These are phyloP conservation scores for Tricholoma flavovirens DNA, from an alignment of 768 basidiomycete species.

Conservation along the genomic window DNA sequence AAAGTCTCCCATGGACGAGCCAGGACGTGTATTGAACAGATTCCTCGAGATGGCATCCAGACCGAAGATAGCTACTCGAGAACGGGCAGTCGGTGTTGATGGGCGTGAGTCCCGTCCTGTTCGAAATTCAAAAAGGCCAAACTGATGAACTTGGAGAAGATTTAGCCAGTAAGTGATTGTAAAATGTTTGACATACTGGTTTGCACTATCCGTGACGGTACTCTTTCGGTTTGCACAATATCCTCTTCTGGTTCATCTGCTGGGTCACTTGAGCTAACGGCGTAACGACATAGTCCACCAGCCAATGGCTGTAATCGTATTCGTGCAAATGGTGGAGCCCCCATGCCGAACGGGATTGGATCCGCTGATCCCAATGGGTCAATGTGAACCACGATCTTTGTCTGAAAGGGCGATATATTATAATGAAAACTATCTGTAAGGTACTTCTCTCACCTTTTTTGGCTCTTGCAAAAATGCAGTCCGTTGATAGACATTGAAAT, in stretches of 20 bases:
- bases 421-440: conserved; percentile 1
- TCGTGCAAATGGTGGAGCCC: conserved; percentile 67
- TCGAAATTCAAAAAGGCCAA: conserved; percentile 82
- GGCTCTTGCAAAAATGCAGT: conserved; percentile 71
- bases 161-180: conserved; percentile 2
- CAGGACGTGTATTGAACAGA: conserved; percentile 70
- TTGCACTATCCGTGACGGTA: conserved; percentile 71
- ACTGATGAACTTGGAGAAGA: conserved; percentile 65
- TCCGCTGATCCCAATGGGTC: conserved; percentile 73
- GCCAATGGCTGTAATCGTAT: conserved; percentile 80
- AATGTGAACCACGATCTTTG: conserved; percentile 84
- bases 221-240: conserved; percentile 69
- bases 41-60: conserved; percentile 88
- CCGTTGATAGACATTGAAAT: conserved; percentile 84
- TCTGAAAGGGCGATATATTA: conserved; percentile 37
- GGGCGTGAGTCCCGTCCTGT: conserved; percentile 73
- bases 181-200: conserved; percentile 54
- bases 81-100: conserved; percentile 74
- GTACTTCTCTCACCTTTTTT: conserved; percentile 57
- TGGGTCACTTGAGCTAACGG: conserved; percentile 68
- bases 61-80: conserved; percentile 84
- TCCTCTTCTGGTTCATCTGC: conserved; percentile 75
- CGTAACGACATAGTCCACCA: conserved; percentile 76
- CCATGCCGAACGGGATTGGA: conserved; percentile 69
- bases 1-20: conserved; percentile 65